Base-by-base conservation (phyloP, 805 yeast species). In the Candida coquimbonensis region DNA sequence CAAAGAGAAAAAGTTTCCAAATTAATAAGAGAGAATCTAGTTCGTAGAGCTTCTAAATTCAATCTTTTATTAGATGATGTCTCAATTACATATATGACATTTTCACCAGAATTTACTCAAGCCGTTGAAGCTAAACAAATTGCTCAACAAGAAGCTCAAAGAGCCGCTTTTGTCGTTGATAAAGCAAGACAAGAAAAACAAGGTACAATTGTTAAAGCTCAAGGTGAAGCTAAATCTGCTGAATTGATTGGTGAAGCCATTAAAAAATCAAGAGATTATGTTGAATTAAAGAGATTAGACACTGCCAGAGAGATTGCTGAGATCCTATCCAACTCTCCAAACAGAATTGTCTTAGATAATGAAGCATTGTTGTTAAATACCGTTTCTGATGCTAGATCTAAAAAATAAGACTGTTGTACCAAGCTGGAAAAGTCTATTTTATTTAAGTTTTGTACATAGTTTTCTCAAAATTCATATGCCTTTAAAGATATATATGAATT, bases 81-180 rank as follows among this genome's bases (percentile, higher is more conserved):
- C 39, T 93, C 99, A 7, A 78, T 93, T 60, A 93, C 99, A 3
- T 88, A 72, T 58, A 93, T 93, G 98, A 87, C 97, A 1, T 93
- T 93, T 66, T 86, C 96, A 3, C 99, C 99, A 27, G 99, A 93
- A 67, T 93, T 93, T 66, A 90, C 98, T 37, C 81, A 85, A 39
- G 98, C 98, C 5, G 99, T 93, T 46, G 99, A 93, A 71, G 96
- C 96, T 48, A 93, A 93, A 69, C 99, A 93, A 73, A 93, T 93
- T 68, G 98, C 99, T 27, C 99, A 93, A 68, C 99, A 93, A 73
- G 99, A 93, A 64, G 98, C 99, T 19, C 97, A 93, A 70, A 83
- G 96, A 66, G 98, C 99, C 9, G 97, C 98, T 0, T 93, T 90
- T 56, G 74, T 93, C 38, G 99, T 93, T 44, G 99, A 93, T 66